Evolutionary conservation across 1,284 basidiomycete genomes (phyloP).

Genomic region (Melanopsichium pennsylvanicum): DNA sequence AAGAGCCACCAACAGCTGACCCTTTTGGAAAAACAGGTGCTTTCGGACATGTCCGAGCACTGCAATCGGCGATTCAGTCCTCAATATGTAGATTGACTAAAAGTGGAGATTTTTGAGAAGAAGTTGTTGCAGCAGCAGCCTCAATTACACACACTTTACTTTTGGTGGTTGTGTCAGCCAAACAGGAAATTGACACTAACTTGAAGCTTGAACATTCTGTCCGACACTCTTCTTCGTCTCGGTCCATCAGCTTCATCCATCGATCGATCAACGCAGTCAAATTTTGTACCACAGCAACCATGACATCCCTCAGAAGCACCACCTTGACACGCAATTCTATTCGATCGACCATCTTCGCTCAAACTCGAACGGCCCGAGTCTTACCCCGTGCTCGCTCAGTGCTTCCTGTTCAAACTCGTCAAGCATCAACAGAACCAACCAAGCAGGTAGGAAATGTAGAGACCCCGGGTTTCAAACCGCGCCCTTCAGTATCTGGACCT

Average conservation of each 20-base stretch:
- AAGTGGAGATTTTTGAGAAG: slow-evolving; percentile 19
- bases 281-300: background rate
- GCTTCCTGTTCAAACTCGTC: background rate
- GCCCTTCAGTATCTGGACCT: slow-evolving; percentile 16
- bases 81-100: too few relatives aligned
- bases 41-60: slow-evolving; percentile 11
- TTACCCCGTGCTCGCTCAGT: background rate
- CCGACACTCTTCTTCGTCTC: too few relatives aligned
- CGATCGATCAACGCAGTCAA: too few relatives aligned
- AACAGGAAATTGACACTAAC: too few relatives aligned
- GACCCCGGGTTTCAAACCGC: slow-evolving; percentile 26
- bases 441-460: slow-evolving; percentile 33
- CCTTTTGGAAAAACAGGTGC: background rate
- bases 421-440: slow-evolving; percentile 5
- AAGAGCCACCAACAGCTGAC: background rate
- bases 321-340: background rate
- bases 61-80: slow-evolving; percentile 15
- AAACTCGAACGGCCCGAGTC: background rate
- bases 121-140: too few relatives aligned
- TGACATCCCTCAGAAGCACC: slow-evolving; percentile 13
- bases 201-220: too few relatives aligned
- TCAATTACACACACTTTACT: too few relatives aligned
- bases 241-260: too few relatives aligned
- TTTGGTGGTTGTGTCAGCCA: background rate
- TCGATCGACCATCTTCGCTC: background rate